Evolutionary conservation across 208 protist species (phyloP).

Genomic region (Leishmania amazonensis): DNA sequence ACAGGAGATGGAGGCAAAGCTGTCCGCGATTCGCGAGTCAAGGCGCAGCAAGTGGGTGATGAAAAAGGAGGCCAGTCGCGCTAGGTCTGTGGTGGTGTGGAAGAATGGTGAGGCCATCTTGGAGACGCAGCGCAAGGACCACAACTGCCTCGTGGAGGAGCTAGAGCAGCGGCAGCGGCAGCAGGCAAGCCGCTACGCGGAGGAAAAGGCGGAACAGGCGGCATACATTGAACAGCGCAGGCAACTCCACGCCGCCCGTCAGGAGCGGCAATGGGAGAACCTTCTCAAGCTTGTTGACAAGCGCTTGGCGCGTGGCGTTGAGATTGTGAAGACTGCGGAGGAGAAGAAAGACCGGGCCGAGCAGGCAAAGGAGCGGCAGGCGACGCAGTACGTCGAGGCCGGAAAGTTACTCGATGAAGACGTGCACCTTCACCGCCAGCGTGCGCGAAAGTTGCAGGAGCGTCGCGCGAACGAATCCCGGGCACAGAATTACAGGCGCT

Average conservation of each 20-base stretch:
- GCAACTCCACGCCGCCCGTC: slow-evolving; percentile 24
- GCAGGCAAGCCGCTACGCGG: slow-evolving; percentile 64
- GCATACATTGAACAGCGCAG: slow-evolving; percentile 52
- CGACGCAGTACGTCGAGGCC: slow-evolving; percentile 40
- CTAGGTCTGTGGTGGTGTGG: slow-evolving; percentile 43
- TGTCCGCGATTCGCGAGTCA: slow-evolving; percentile 43
- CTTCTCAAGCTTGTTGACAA: slow-evolving; percentile 52
- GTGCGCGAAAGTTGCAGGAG: slow-evolving; percentile 46
- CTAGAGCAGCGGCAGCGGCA: slow-evolving; percentile 50
- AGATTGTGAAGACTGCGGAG: slow-evolving; percentile 53
- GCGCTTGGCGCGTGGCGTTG: slow-evolving; percentile 49
- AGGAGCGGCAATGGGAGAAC: slow-evolving; percentile 55
- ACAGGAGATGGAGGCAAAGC: slow-evolving; percentile 54
- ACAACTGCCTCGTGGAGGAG: slow-evolving; percentile 52
- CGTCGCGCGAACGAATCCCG: slow-evolving; percentile 46
- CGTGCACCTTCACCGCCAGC: slow-evolving; percentile 48
- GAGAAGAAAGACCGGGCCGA: slow-evolving; percentile 62
- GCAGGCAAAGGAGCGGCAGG: slow-evolving; percentile 38
- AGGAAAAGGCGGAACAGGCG: slow-evolving; percentile 47
- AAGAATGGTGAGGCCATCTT: slow-evolving; percentile 50
- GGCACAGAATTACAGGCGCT: slow-evolving; percentile 66
- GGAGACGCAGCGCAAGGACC: slow-evolving; percentile 43
- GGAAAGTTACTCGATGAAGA: slow-evolving; percentile 43
- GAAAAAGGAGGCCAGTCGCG: slow-evolving; percentile 40
- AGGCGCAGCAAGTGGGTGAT: slow-evolving; percentile 38